Base-by-base conservation (phyloP, 495 filamentous ascomycete genomes). In the Daldinia concentrica region DNA sequence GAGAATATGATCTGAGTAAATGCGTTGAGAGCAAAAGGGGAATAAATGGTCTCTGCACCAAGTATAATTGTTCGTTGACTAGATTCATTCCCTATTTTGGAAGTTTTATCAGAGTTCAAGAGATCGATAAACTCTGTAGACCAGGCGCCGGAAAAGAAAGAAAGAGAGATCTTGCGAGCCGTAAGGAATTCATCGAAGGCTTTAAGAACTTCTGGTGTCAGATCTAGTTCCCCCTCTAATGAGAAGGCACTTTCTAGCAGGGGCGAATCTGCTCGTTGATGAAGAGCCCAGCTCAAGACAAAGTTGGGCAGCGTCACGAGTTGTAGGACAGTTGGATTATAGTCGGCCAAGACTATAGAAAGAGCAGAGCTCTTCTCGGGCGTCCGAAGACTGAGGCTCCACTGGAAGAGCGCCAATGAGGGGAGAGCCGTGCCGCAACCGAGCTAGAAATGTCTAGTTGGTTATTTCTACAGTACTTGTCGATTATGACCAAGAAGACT, bases 21-120 rank as follows among this genome's bases (percentile, higher is more conserved):
- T 3, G 88, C 83, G 11, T 71, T 76, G 52, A 97, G 83, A 1
- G 92, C 91, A 52, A 87, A 82, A 0, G 93, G 93, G 0, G 92
- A 94, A 80, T 99, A 99, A 41, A 99, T 98, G 6, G 95, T 99
- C 80, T 99, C 95, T 19, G 93, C 94, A 0, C 92, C 95, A 29
- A 98, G 82, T 12, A 97, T 80, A 22, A 95, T 79, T 5, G 84
- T 80, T 65, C 55, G 70, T 9, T 60, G 54, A n/a, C 51, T 65
- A 19, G 41, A 6, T 9, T 15, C 52, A 19, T 52, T 22, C 17
- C 41, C 56, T 39, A 29, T 17, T 29, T 1, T 58, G 63, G 52
- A 69, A 62, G 12, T 69, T 19, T 63, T 69, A 27, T 51, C 76
- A 64, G 55, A 77, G 65, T 70, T 83, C 19, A 90, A 78, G 36